Percentiles rank a stretch among this genome's conserved stretches.
These are phyloP conservation scores for Desmodesmus armatus DNA, from an alignment of 139 green algal genomes.

Conservation along the genomic window DNA sequence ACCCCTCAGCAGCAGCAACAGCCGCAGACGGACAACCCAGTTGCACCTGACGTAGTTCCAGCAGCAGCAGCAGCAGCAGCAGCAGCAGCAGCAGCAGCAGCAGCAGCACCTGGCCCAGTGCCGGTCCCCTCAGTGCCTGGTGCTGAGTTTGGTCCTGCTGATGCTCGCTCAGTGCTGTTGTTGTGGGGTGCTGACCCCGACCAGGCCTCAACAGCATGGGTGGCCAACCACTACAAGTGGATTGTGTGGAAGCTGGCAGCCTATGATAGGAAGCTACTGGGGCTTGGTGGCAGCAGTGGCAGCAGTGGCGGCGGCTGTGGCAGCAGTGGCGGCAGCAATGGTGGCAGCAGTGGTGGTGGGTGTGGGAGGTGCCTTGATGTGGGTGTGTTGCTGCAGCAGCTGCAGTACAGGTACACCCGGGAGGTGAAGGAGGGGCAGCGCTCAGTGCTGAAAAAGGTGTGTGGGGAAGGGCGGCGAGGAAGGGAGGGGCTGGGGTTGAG, in stretches of 20 bases:
- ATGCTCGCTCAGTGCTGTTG: constrained; percentile 46
- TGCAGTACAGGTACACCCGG: constrained; percentile 39
- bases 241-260: constrained; percentile 83
- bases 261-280: constrained; percentile 54
- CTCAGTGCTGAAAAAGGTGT: constrained; percentile 65
- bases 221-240: constrained; percentile 75
- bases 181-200: constrained; percentile 53
- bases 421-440: constrained; percentile 51
- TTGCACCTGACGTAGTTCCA: neutral
- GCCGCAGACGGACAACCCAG: neutral
- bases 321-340: neutral
- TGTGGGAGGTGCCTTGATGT: constrained; percentile 1
- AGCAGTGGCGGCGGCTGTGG: too few species aligned
- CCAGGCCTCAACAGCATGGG: constrained; percentile 62
- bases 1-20: neutral
- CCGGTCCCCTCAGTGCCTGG: neutral
- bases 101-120: constrained; percentile 7
- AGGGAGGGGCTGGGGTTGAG: constrained; percentile 61
- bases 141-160: constrained; percentile 20
- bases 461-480: constrained; percentile 69
- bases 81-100: neutral
- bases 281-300: constrained; percentile 36
- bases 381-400: constrained; percentile 58
- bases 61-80: neutral
- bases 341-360: neutral